These are phyloP conservation scores for Fusarium sp. DNA, from an alignment of 2,329 filamentous ascomycete genomes.

Conservation along the genomic window DNA sequence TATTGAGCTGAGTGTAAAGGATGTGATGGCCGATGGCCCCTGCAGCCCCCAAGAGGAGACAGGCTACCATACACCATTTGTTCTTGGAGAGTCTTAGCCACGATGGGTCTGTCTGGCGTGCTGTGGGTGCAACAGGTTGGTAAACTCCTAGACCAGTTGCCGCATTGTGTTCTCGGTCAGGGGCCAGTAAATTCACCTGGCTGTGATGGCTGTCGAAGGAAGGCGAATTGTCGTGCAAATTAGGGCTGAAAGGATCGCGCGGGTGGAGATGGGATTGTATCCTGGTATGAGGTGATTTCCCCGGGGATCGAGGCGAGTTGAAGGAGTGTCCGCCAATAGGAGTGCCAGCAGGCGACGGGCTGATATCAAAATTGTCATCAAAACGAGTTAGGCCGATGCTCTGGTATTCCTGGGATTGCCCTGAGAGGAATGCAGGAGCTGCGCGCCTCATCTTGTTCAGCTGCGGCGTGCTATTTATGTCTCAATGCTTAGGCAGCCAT, in stretches of 20 bases:
- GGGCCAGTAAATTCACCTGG: conserved; percentile 1
- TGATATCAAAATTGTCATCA: neutral
- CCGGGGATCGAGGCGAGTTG: conserved; percentile 7
- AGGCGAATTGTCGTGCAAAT: neutral
- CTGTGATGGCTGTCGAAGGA: conserved; percentile 1
- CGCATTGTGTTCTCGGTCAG: neutral
- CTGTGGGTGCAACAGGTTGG: neutral
- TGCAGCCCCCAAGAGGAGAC: conserved; percentile 14
- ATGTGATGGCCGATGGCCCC: conserved; percentile 21
- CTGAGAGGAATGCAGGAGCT: neutral
- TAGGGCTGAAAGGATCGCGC: neutral
- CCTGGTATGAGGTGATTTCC: neutral
- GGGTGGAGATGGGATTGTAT: neutral
- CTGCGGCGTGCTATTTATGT: neutral
- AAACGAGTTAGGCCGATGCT: neutral
- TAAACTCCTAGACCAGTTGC: conserved; percentile 1
- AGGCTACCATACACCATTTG: conserved; percentile 27
- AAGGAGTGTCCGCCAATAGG: conserved; percentile 2
- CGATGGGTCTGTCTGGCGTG: neutral
- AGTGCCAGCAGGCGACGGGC: conserved; percentile 1
- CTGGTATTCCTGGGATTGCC: conserved; percentile 9
- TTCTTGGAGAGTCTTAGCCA: conserved; percentile 6
- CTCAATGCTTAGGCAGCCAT: neutral
- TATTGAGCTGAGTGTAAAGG: conserved; percentile 23
- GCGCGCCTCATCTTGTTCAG: conserved; percentile 2